phyloP scores from a whole-genome alignment of 306 rosid genomes.

The Fragaria iinumae region DNA sequence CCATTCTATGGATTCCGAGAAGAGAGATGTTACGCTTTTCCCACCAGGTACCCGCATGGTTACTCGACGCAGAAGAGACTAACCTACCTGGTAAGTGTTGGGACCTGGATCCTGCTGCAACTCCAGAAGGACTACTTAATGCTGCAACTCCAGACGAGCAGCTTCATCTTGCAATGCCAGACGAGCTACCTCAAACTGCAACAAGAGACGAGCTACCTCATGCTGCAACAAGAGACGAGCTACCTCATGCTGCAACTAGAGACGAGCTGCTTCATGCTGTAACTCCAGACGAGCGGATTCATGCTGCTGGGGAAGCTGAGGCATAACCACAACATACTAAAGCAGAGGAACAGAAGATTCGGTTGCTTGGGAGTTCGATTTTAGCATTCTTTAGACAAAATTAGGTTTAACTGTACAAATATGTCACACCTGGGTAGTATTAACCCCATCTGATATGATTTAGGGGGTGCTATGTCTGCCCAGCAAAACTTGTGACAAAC shows the following conservation, averaged over 20 bases:
- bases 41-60: slow-evolving; percentile 93
- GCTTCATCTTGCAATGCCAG: slow-evolving; percentile 59
- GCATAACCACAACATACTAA: slow-evolving; percentile 35
- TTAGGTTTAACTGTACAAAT: slow-evolving; percentile 90
- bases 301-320: slow-evolving; percentile 55
- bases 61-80: slow-evolving; percentile 52
- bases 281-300: slow-evolving; percentile 83
- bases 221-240: slow-evolving; percentile 92
- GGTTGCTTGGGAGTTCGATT: slow-evolving; percentile 31
- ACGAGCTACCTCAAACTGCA: slow-evolving; percentile 45
- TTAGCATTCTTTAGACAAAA: slow-evolving; percentile 55
- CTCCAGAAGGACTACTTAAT: slow-evolving; percentile 94
- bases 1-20: slow-evolving; percentile 78
- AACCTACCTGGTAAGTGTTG: slow-evolving; percentile 75
- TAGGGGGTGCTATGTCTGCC: slow-evolving; percentile 52
- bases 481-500: slow-evolving; percentile 43
- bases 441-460: slow-evolving; percentile 50
- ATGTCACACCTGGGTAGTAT: slow-evolving; percentile 62
- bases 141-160: slow-evolving; percentile 68
- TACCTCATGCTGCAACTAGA: slow-evolving; percentile 84
- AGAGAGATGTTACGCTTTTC: slow-evolving; percentile 92
- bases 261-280: slow-evolving; percentile 87
- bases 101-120: slow-evolving; percentile 98
- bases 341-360: slow-evolving; percentile 23
- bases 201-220: slow-evolving; percentile 80